Conservation (phyloP, 2,329 filamentous ascomycete genomes). For the Xylariomycetidae sp. region DNA sequence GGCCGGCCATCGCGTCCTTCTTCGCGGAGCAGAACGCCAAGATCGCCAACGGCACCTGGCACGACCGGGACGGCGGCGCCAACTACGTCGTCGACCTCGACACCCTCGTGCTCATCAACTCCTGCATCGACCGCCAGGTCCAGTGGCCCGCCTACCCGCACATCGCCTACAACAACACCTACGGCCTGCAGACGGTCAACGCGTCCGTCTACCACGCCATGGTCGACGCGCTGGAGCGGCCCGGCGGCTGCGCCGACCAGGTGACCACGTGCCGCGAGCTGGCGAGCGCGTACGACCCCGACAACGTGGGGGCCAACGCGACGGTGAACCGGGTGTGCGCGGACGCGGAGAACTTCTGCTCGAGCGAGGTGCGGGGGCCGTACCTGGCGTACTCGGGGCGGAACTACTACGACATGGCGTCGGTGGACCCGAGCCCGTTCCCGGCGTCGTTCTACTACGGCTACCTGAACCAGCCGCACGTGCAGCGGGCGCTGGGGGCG, state of each 20-base stretch:
- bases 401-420: constrained; percentile 53
- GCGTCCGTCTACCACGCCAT: constrained; percentile 24
- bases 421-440: constrained; percentile 44
- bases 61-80: constrained; percentile 21
- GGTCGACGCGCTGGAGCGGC: constrained; percentile 24
- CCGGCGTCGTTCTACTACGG: constrained; percentile 46
- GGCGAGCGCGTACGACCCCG: constrained; percentile 41
- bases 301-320: constrained; percentile 37
- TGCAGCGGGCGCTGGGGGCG: constrained; percentile 52
- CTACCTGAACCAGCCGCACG: constrained; percentile 50
- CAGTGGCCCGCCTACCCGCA: constrained; percentile 38
- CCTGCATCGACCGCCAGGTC: constrained; percentile 42
- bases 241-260: constrained; percentile 45
- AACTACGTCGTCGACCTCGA: constrained; percentile 25
- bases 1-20: constrained; percentile 24
- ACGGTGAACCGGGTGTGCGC: constrained; percentile 39
- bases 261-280: constrained; percentile 44
- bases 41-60: constrained; percentile 25
- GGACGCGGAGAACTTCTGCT: constrained; percentile 20
- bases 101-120: constrained; percentile 50
- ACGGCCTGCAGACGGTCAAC: constrained; percentile 22
- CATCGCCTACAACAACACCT: constrained; percentile 38
- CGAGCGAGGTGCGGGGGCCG: constrained; percentile 15
- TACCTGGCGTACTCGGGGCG: constrained; percentile 28
- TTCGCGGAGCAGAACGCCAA: constrained; percentile 27